These are phyloP conservation scores for Aspergillus spinulosporus DNA, from an alignment of 2,329 filamentous ascomycete species.

Conservation along the genomic window DNA sequence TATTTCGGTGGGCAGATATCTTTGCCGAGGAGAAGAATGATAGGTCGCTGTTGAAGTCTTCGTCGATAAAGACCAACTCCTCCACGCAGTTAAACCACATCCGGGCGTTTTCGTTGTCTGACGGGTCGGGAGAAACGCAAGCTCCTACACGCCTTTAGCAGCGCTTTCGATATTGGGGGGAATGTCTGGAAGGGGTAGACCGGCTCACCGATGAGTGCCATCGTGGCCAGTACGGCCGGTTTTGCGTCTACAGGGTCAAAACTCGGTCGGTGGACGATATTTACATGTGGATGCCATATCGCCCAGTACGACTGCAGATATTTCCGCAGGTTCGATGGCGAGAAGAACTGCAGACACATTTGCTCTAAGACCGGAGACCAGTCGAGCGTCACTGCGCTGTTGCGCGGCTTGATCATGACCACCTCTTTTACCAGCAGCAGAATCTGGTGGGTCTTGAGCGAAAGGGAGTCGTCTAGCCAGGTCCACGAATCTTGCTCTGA, in stretches of 20 bases:
- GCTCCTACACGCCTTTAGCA: conserved; percentile 15
- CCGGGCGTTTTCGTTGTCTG: conserved; percentile 34
- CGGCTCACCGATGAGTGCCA: conserved; percentile 37
- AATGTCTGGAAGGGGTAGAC: background rate
- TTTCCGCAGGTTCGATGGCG: conserved; percentile 29
- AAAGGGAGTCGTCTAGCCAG: conserved; percentile 36
- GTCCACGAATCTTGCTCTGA: background rate
- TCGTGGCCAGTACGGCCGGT: conserved; percentile 35
- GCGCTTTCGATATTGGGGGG: background rate
- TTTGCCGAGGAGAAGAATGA: background rate
- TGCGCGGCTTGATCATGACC: conserved; percentile 37
- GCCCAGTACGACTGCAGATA: conserved; percentile 40
- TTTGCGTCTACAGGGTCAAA: conserved; percentile 35
- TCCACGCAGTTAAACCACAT: conserved; percentile 43
- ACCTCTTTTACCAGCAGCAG: conserved; percentile 37
- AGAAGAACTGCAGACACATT: conserved; percentile 26
- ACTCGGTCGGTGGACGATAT: conserved; percentile 38
- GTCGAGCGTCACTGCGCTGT: conserved; percentile 31
- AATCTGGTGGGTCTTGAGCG: conserved; percentile 41
- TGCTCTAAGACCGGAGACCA: conserved; percentile 38
- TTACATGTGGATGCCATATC: conserved; percentile 42
- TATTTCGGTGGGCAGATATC: conserved; percentile 20
- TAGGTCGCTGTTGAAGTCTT: conserved; percentile 37
- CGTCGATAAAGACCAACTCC: conserved; percentile 42
- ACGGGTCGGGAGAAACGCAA: conserved; percentile 33